Evolutionary conservation across 2,329 filamentous ascomycete genomes (phyloP).

Genomic region (Fusarium siculi): DNA sequence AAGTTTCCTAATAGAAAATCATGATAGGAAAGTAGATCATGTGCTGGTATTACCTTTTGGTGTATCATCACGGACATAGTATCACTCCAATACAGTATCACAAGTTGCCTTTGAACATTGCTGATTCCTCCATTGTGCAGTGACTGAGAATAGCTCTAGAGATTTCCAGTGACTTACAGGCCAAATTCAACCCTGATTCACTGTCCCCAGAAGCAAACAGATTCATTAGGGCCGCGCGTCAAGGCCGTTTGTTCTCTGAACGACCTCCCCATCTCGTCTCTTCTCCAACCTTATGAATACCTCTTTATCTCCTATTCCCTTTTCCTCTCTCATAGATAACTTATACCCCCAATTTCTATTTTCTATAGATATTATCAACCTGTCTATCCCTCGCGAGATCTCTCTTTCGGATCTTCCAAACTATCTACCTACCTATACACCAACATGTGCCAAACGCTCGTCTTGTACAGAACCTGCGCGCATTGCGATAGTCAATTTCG

Average conservation of each 20-base stretch:
- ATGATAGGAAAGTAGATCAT: neutral
- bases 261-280: neutral
- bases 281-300: slow-evolving; percentile 6
- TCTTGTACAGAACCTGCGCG: slow-evolving; percentile 32
- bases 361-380: neutral
- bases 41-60: neutral
- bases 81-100: slow-evolving; percentile 11
- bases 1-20: neutral
- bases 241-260: neutral
- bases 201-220: neutral
- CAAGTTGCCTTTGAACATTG: slow-evolving; percentile 6
- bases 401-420: neutral
- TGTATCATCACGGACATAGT: slow-evolving; percentile 2
- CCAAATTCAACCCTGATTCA: neutral
- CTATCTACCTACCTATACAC: neutral
- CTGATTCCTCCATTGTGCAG: neutral
- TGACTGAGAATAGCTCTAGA: neutral
- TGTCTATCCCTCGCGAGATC: neutral
- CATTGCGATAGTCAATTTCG: slow-evolving; percentile 28
- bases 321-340: neutral
- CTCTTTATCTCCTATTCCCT: neutral
- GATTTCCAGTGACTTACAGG: neutral
- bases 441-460: slow-evolving; percentile 33
- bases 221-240: neutral
- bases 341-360: neutral